Base-by-base conservation (phyloP, 2,329 filamentous ascomycete species). In the Penicillium griseofulvum region DNA sequence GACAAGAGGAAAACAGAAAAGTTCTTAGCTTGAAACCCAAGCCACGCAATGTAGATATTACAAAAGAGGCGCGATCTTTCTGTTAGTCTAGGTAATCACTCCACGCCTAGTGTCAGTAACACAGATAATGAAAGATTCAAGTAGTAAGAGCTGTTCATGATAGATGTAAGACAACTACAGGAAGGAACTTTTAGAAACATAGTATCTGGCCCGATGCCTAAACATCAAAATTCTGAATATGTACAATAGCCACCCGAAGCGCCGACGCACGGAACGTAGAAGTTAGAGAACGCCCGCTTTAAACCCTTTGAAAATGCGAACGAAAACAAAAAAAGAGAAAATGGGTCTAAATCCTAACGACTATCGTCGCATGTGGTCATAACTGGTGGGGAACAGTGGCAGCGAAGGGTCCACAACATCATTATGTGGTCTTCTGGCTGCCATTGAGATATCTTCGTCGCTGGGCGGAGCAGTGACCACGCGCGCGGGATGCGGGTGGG, bases 401-500 rank as follows among this genome's bases (percentile, higher is more conserved):
- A 55, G 19, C 9, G 52, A 51, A 50, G 52, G 52, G 5, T 55
- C 52, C 31, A 55, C 52, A 28, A 55, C 47, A 45, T 55, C 52
- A 28, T 55, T 55, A 31, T 55, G 45, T 29, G 52, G 47, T 34
- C 52, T 44, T 39, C 41, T 26, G 9, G 52, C 52, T 12, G 47
- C 52, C 47, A 51, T 55, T 9, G 52, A 51, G 4, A 55, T 33
- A 42, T 55, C 52, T 36, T 55, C 52, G 5, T 55, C 47, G 10
- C 52, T 51, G 12, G 52, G 47, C 1, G 52, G 52, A 9, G 52
- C 52, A 44, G 47, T 45, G 31, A 36, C 47, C 6, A 42, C 51
- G 16, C n/a, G 44, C 29, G 41, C 17, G 10, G 52, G 52, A 9
- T 39, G 19, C 4, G 39, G 26, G 14, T 55, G 52, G 6, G 39